Evolutionary conservation across 2,329 filamentous ascomycete genomes (phyloP).

Genomic region (Nannizzia gypsea): DNA sequence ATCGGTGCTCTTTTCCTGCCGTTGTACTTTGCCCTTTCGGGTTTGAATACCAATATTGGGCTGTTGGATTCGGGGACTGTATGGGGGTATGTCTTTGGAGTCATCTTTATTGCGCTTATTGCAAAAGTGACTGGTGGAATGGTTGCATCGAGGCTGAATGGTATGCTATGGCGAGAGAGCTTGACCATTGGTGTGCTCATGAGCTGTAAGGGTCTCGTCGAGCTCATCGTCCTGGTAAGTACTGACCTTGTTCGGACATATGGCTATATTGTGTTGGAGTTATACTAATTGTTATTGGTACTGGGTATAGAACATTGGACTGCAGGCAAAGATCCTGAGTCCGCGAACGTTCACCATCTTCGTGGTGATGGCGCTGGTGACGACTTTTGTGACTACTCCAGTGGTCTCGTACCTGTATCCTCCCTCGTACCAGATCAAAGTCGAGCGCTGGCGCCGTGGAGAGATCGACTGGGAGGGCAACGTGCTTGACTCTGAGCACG

Average conservation of each 20-base stretch:
- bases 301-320: conserved; percentile 59
- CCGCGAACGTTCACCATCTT: conserved; percentile 81
- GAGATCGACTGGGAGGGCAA: conserved; percentile 83
- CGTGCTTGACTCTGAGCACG: conserved; percentile 29
- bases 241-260: not conserved
- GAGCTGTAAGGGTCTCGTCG: conserved; percentile 93
- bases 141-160: conserved; percentile 61
- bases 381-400: conserved; percentile 73
- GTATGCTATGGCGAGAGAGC: conserved; percentile 80
- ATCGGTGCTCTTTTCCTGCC: conserved; percentile 74
- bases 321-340: conserved; percentile 71
- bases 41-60: conserved; percentile 76
- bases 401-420: conserved; percentile 65
- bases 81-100: conserved; percentile 81
- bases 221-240: conserved; percentile 80
- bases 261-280: not conserved
- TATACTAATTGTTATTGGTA: too few relatives aligned
- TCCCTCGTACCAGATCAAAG: conserved; percentile 60
- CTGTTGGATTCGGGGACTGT: conserved; percentile 68
- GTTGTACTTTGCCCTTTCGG: conserved; percentile 86
- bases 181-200: conserved; percentile 80
- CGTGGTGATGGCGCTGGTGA: conserved; percentile 83
- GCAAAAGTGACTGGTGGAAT: conserved; percentile 78
- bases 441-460: conserved; percentile 63
- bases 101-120: conserved; percentile 68